Base-by-base conservation (phyloP, 345 rosid species). In the Raphanus raphanistrum region DNA sequence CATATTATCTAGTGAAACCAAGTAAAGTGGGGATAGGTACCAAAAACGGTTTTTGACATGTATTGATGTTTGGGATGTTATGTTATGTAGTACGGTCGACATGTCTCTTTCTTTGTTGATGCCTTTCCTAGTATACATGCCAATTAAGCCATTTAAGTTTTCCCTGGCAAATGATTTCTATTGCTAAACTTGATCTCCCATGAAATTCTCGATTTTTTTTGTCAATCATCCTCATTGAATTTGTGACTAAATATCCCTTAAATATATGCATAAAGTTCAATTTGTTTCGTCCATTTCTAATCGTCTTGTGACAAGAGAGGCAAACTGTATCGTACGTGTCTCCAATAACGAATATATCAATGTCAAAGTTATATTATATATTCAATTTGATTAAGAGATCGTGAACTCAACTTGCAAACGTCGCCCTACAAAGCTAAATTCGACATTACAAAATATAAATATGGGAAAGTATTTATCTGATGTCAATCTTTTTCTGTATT, bases 1-100 rank as follows among this genome's bases (percentile, higher is more conserved):
- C 21, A 21, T 21, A 21, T 21, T 21, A 21, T 21, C 21, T 21
- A 21, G 21, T 21, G 70, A 67, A 57, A 36, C 66, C 72, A 59
- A 69, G 54, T 70, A 75, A 63, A 70, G 75, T 70, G 70, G 54
- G 66, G 72, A 75, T 41, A 25, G 3, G 61, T 29, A 72, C 27
- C 72, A 65, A 43, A 70, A 57, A 65, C 73, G 57, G 72, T 72
- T 78, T 78, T 33, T 72, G 10, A 45, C 67, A 26, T 78, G 73
- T 59, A 43, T 66, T 78, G 73, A 48, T 68, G 77, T 78, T 72
- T 54, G 68, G 55, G 61, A 65, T 77, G 72, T 65, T 71, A 66
- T 28, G 31, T 28, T 28, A 28, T 59, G 36, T 66, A 43, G 63
- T 17, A 48, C 33, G 21, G n/a, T 78, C 77, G 77, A 66, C 68